Evolutionary conservation across 805 yeast genomes (phyloP).

Genomic region (Candida cerambycidarum): DNA sequence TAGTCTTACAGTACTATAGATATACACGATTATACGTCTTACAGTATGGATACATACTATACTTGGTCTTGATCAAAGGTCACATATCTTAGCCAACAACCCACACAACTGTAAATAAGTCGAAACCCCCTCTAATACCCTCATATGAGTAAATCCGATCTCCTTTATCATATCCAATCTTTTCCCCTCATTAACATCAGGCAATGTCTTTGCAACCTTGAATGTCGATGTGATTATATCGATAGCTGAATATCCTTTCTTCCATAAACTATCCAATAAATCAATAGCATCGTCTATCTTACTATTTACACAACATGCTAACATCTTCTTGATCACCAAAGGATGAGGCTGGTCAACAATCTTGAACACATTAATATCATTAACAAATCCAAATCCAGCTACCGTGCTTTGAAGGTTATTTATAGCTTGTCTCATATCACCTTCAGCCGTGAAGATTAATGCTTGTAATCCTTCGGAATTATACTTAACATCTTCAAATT

Average conservation of each 20-base stretch:
- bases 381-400: conserved; percentile 91
- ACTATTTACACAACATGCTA: conserved; percentile 43
- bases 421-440: conserved; percentile 98
- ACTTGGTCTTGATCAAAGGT: conserved; percentile 19
- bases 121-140: conserved; percentile 90
- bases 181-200: conserved; percentile 62
- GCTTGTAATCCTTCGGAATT: conserved; percentile 93
- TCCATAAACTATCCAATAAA: conserved; percentile 71
- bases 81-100: conserved; percentile 61
- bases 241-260: conserved; percentile 87
- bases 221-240: conserved; percentile 91
- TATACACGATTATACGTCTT: too few relatives aligned
- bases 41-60: too few relatives aligned
- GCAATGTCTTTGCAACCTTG: conserved; percentile 77
- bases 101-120: conserved; percentile 86
- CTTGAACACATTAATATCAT: conserved; percentile 87
- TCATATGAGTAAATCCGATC: conserved; percentile 89
- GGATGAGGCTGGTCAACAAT: conserved; percentile 98
- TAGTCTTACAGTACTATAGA: too few relatives aligned
- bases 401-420: conserved; percentile 92
- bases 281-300: conserved; percentile 65
- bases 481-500: conserved; percentile 69
- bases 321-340: conserved; percentile 64
- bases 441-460: conserved; percentile 91
- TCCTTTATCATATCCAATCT: conserved; percentile 78